phyloP scores from a whole-genome alignment of 2,329 filamentous ascomycete species.

The Penicillium vulpinum region DNA sequence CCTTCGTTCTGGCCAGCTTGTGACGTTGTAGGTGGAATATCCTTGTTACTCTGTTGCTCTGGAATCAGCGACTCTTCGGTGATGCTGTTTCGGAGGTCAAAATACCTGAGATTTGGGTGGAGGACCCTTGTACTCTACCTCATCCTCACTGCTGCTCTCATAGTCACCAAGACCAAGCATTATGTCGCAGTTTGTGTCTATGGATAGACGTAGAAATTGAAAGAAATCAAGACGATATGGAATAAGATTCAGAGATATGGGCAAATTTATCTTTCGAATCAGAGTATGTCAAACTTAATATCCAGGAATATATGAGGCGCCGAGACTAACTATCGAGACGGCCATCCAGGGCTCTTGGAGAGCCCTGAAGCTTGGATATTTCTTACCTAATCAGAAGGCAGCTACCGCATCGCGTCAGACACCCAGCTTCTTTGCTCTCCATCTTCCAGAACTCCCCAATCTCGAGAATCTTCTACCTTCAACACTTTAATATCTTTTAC shows the following conservation, averaged over 20 bases:
- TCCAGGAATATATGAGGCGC: neutral
- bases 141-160: slow-evolving; percentile 49
- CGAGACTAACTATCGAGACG: neutral
- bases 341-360: neutral
- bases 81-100: neutral
- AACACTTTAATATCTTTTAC: slow-evolving; percentile 1
- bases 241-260: neutral
- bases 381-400: slow-evolving; percentile 42
- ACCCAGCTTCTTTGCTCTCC: slow-evolving; percentile 18
- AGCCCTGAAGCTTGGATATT: slow-evolving; percentile 16
- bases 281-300: neutral
- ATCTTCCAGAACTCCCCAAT: slow-evolving; percentile 11
- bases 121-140: slow-evolving; percentile 27
- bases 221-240: neutral
- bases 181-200: slow-evolving; percentile 9
- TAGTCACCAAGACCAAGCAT: slow-evolving; percentile 48
- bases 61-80: neutral
- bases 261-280: neutral
- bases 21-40: neutral
- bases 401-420: slow-evolving; percentile 41
- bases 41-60: neutral
- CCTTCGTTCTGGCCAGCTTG: slow-evolving; percentile 10
- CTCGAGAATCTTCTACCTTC: slow-evolving; percentile 3
- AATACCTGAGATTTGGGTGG: slow-evolving; percentile 26
- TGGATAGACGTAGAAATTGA: neutral